Evolutionary conservation across 139 green algal species (phyloP).

Genomic region (Chlorella sp.): DNA sequence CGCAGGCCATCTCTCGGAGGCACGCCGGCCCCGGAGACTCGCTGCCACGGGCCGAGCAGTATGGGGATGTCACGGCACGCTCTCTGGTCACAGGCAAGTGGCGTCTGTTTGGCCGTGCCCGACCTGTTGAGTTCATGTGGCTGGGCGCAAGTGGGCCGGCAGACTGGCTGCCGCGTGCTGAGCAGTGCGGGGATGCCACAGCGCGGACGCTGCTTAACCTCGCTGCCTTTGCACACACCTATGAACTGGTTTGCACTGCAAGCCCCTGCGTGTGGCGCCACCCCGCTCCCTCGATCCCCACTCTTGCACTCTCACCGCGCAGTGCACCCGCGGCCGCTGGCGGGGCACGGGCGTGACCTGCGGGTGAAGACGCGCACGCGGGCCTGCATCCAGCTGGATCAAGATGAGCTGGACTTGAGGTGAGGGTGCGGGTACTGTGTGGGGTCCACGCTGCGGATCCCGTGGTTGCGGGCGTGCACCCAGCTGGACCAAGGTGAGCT

Average conservation of each 20-base stretch:
- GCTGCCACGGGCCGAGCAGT: not conserved
- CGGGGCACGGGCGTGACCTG: constrained; percentile 2
- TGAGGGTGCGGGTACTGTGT: not conserved
- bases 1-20: constrained; percentile 40
- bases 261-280: not conserved
- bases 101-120: not conserved
- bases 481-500: constrained; percentile 46
- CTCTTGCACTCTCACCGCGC: not conserved
- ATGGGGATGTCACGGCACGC: constrained; percentile 18
- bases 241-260: not conserved
- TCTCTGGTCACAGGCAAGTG: not conserved
- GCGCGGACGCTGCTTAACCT: no score
- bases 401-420: constrained; percentile 48
- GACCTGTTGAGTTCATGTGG: not conserved
- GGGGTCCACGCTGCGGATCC: no score
- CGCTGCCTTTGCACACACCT: not conserved
- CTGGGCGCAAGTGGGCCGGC: no score
- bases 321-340: constrained; percentile 25
- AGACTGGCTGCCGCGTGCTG: no score
- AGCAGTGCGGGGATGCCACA: no score
- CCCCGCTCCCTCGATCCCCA: not conserved
- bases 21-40: constrained; percentile 12
- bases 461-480: constrained; percentile 26
- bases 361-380: constrained; percentile 30
- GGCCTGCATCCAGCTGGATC: constrained; percentile 41